phyloP scores from a whole-genome alignment of 1,284 basidiomycete species.

The Apiotrichum laibachii region DNA sequence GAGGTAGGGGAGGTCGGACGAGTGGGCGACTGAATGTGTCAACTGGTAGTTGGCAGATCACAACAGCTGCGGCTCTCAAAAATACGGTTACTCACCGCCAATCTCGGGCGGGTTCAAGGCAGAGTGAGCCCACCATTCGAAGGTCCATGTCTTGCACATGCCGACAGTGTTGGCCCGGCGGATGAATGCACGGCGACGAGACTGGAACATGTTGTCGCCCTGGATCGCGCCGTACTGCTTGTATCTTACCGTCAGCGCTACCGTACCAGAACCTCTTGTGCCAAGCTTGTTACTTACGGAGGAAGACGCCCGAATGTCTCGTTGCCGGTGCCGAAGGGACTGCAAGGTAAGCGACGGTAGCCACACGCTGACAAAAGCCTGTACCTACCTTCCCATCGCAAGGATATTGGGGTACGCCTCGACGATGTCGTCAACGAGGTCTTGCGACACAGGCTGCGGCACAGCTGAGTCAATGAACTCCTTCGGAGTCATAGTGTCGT shows the following conservation, averaged over 20 bases:
- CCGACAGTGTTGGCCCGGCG: conserved; percentile 28
- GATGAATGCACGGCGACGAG: conserved; percentile 33
- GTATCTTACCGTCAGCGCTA: conserved; percentile 7
- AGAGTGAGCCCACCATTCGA: not conserved
- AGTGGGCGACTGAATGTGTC: conserved; percentile 17
- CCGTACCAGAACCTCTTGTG: not conserved
- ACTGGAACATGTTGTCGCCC: conserved; percentile 35
- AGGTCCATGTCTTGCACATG: conserved; percentile 34
- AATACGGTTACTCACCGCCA: not conserved
- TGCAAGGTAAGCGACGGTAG: conserved; percentile 15
- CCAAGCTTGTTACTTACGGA: conserved; percentile 1
- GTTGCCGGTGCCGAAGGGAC: conserved; percentile 46
- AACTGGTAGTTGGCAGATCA: too few relatives aligned
- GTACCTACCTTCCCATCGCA: conserved; percentile 12
- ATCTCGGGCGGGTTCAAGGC: not conserved
- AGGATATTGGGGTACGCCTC: conserved; percentile 22
- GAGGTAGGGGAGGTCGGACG: conserved; percentile 30
- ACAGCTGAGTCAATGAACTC: not conserved
- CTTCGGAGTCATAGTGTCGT: not conserved
- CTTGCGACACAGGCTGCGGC: not conserved
- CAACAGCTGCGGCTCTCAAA: too few relatives aligned
- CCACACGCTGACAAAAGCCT: not conserved
- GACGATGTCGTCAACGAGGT: not conserved
- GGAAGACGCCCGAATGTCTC: conserved; percentile 35
- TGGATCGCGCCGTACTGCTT: conserved; percentile 34